phyloP scores from a whole-genome alignment of 352 stramenopile genomes.

The Globisporangium apiculatum region DNA sequence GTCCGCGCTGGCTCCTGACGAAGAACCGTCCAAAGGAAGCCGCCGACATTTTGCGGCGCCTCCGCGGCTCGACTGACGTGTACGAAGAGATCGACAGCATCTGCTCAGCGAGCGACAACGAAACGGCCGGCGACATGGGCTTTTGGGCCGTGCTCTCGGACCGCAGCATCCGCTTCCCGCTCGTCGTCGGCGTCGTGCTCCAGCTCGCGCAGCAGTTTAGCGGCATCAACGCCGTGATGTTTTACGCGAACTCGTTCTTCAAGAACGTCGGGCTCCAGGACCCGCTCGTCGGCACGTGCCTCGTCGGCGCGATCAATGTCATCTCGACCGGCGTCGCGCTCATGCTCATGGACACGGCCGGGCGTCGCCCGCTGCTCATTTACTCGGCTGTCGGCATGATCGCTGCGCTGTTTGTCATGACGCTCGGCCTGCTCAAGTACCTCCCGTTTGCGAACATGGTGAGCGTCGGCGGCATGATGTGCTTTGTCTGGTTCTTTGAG shows the following conservation, averaged over 20 bases:
- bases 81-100: conserved; percentile 82
- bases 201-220: conserved; percentile 68
- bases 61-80: conserved; percentile 67
- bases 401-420: conserved; percentile 55
- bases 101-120: conserved; percentile 72
- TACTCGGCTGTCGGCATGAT: conserved; percentile 69
- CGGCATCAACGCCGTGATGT: conserved; percentile 78
- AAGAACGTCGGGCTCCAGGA: conserved; percentile 62
- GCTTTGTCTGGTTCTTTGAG: conserved; percentile 72
- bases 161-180: conserved; percentile 50
- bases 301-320: conserved; percentile 68
- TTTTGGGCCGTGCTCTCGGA: conserved; percentile 62
- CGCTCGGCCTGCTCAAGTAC: conserved; percentile 52
- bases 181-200: conserved; percentile 52
- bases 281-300: conserved; percentile 48
- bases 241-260: conserved; percentile 74
- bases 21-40: conserved; percentile 72
- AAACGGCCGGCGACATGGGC: conserved; percentile 42
- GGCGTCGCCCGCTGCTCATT: conserved; percentile 57
- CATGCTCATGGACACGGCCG: conserved; percentile 70
- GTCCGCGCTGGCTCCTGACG: conserved; percentile 61
- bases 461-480: conserved; percentile 57
- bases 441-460: conserved; percentile 61
- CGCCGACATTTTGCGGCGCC: conserved; percentile 50
- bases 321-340: conserved; percentile 65